Evolutionary conservation across 306 rosid species (phyloP).

Genomic region (Sicyos baderoa): DNA sequence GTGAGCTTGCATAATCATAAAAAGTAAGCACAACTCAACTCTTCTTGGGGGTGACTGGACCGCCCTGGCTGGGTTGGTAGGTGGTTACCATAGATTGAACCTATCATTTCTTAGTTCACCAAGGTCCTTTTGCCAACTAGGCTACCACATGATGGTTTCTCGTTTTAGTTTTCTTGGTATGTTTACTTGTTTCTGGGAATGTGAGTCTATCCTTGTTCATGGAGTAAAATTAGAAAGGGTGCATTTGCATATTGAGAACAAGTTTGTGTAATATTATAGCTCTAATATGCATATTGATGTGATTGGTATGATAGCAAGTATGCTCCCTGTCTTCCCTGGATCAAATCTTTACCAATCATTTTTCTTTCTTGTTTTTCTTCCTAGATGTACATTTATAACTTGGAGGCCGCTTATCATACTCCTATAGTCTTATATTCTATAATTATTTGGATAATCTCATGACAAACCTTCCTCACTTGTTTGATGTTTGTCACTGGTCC

Average conservation of each 20-base stretch:
- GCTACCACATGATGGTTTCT: neutral
- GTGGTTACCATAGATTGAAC: too few species aligned
- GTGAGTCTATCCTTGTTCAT: neutral
- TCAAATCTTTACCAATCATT: neutral
- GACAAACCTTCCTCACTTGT: neutral
- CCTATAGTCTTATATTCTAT: neutral
- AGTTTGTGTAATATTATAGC: neutral
- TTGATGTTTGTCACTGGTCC: neutral
- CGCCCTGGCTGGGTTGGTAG: too few species aligned
- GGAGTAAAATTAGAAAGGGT: constrained; percentile 2
- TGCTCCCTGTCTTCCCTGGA: neutral
- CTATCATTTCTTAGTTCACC: too few species aligned
- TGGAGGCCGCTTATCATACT: constrained; percentile 3
- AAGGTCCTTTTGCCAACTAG: too few species aligned
- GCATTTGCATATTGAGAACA: neutral
- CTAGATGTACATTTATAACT: neutral
- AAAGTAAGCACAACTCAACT: too few species aligned
- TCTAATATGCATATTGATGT: neutral
- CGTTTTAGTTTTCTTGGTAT: neutral
- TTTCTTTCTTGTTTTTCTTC: neutral
- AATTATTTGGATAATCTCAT: neutral
- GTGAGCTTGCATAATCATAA: too few species aligned
- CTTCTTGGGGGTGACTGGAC: too few species aligned
- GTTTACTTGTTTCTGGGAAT: neutral
- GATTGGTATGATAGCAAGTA: neutral